These are phyloP conservation scores for Coniochaeta sp. DNA, from an alignment of 2,329 filamentous ascomycete genomes.

Conservation along the genomic window DNA sequence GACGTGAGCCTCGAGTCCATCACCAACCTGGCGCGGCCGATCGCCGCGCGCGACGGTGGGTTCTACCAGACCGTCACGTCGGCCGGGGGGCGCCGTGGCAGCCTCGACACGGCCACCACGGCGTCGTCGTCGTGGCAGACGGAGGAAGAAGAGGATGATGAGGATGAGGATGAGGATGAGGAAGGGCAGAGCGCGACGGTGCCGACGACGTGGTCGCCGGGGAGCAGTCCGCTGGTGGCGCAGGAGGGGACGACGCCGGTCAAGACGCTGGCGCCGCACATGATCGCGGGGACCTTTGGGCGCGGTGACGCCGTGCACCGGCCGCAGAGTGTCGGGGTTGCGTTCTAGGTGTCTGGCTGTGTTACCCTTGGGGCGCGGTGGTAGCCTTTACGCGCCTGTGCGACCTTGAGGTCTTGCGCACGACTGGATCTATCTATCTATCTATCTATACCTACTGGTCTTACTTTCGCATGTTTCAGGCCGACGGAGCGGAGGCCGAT, in stretches of 20 bases:
- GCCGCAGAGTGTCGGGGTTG: constrained; percentile 38
- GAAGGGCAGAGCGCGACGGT: constrained; percentile 32
- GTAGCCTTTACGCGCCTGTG: neutral
- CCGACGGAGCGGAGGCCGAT: neutral
- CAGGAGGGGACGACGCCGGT: constrained; percentile 25
- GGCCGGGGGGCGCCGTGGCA: constrained; percentile 21
- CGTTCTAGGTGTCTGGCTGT: constrained; percentile 22
- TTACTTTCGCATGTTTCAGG: neutral
- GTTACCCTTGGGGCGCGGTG: no score
- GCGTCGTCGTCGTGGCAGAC: constrained; percentile 41
- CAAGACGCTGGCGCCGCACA: constrained; percentile 23
- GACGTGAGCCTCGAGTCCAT: constrained; percentile 40
- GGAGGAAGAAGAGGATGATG: constrained; percentile 32
- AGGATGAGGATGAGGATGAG: constrained; percentile 33
- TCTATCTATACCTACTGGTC: no score
- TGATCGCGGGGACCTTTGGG: neutral
- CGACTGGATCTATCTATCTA: neutral
- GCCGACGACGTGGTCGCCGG: constrained; percentile 42
- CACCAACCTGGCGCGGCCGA: constrained; percentile 46
- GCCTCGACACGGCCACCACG: constrained; percentile 38
- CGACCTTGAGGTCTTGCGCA: neutral
- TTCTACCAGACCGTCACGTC: constrained; percentile 50
- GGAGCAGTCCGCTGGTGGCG: constrained; percentile 32
- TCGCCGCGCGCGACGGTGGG: constrained; percentile 45
- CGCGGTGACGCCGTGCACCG: constrained; percentile 13